Evolutionary conservation across 129 eudicot genomes (phyloP).

Genomic region (Centrapalus pauciflorus): DNA sequence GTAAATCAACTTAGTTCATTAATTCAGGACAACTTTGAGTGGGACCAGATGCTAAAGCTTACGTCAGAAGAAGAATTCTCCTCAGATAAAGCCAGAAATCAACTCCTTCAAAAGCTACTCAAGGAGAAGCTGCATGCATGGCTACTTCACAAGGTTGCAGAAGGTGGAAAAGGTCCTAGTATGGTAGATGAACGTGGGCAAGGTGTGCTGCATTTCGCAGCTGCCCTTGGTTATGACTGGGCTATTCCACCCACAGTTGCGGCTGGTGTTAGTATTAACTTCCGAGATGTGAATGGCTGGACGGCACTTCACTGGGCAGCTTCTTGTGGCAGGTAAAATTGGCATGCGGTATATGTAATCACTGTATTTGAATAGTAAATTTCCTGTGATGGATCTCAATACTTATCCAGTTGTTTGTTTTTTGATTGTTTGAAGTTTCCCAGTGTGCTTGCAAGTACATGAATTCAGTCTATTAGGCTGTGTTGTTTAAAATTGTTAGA

Average conservation of each 20-base stretch:
- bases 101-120: conserved; percentile 48
- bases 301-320: conserved; percentile 99
- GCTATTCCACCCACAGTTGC: conserved; percentile 70
- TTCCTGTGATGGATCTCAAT: background rate
- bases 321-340: conserved; percentile 72
- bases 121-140: conserved; percentile 75
- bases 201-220: conserved; percentile 88
- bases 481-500: background rate
- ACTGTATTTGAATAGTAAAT: background rate
- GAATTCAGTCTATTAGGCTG: too few species aligned
- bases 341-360: background rate
- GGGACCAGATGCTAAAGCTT: conserved; percentile 55
- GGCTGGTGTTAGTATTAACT: conserved; percentile 87
- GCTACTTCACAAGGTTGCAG: conserved; percentile 75
- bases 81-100: conserved; percentile 46
- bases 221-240: conserved; percentile 97
- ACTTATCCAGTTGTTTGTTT: background rate
- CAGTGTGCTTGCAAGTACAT: background rate
- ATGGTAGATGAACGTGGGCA: conserved; percentile 82
- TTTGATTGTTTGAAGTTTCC: background rate
- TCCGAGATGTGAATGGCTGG: conserved; percentile 93
- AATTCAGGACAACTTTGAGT: conserved; percentile 49
- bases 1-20: conserved; percentile 41
- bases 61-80: conserved; percentile 46
- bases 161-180: conserved; percentile 89